Conservation (phyloP, 2,329 filamentous ascomycete species). For the Tolypocladium amazonense region DNA sequence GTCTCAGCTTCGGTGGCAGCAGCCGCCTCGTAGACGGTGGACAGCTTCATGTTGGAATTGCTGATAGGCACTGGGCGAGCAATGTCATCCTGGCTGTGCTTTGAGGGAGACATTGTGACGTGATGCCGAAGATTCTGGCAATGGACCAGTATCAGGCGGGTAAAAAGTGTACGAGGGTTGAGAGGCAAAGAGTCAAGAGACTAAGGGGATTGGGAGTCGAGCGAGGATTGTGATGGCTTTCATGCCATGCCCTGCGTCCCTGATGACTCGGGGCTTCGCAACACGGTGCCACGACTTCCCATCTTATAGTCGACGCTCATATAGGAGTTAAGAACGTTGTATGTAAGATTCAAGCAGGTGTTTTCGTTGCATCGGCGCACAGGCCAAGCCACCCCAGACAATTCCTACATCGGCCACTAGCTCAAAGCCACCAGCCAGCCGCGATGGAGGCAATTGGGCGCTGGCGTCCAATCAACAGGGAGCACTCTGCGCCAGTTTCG, state of each 20-base stretch:
- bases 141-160: background rate
- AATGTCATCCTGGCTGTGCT: background rate
- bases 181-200: background rate
- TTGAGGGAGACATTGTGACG: constrained; percentile 1
- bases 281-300: background rate
- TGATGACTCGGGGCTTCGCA: background rate
- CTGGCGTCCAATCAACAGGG: background rate
- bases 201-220: background rate
- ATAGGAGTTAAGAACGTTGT: background rate
- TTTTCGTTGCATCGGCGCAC: background rate
- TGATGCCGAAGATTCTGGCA: background rate
- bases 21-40: constrained; percentile 9
- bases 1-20: constrained; percentile 22
- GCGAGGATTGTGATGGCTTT: background rate
- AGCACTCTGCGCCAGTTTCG: background rate
- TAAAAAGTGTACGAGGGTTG: background rate
- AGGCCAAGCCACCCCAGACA: background rate
- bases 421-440: background rate
- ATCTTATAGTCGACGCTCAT: background rate
- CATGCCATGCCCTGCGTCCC: background rate
- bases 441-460: background rate
- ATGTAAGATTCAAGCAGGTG: background rate
- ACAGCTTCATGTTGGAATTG: constrained; percentile 5
- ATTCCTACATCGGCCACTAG: background rate
- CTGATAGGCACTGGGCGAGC: constrained; percentile 2